These are phyloP conservation scores for Beauveria pseudobassiana DNA, from an alignment of 2,329 filamentous ascomycete genomes.

Conservation along the genomic window DNA sequence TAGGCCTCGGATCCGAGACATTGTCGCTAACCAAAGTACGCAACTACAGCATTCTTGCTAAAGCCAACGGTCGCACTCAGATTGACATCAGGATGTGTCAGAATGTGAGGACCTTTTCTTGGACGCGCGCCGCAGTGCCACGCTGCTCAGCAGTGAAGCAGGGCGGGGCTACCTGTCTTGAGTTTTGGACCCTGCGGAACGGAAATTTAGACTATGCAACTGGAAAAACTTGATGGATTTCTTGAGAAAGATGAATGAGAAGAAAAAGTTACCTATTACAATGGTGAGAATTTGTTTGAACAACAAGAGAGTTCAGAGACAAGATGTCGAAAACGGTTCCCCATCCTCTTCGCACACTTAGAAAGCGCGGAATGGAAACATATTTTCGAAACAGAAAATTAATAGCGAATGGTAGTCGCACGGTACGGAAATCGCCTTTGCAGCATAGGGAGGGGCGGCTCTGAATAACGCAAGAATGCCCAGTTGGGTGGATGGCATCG, in stretches of 20 bases:
- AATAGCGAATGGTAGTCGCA: not conserved
- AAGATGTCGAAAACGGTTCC: not conserved
- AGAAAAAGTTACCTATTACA: not conserved
- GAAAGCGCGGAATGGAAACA: not conserved
- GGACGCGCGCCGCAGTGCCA: constrained; percentile 70
- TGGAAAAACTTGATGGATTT: not conserved
- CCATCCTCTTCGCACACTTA: not conserved
- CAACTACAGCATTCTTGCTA: constrained; percentile 66
- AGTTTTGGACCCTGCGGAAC: not conserved
- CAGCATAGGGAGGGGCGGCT: not conserved
- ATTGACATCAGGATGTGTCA: constrained; percentile 71
- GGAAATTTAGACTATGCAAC: constrained; percentile 5
- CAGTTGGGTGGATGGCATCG: not conserved
- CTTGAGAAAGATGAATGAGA: not conserved
- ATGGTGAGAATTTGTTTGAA: not conserved
- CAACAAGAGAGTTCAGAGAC: not conserved
- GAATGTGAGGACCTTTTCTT: constrained; percentile 82
- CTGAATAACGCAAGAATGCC: not conserved
- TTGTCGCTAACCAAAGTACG: constrained; percentile 24
- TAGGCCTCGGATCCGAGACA: constrained; percentile 21
- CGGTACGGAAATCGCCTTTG: constrained; percentile 1
- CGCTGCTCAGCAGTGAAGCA: constrained; percentile 56
- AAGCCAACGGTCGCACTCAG: constrained; percentile 69
- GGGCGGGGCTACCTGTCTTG: constrained; percentile 58
- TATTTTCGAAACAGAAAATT: not conserved